phyloP scores from a whole-genome alignment of 202 grass and related monocot species.

The Digitaria exilis region DNA sequence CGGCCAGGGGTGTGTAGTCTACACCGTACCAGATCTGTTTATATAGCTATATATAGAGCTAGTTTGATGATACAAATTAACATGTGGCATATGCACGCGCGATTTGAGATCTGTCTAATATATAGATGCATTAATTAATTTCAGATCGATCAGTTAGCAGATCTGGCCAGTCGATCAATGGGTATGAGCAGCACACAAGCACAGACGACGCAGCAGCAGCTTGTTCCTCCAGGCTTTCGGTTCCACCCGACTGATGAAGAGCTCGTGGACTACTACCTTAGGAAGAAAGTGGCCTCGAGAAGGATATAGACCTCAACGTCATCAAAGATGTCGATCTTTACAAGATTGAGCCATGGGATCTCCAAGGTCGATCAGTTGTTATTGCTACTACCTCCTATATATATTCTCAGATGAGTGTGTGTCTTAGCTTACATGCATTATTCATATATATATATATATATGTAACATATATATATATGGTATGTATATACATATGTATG shows the following conservation, averaged over 20 bases:
- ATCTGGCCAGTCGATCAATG: background rate
- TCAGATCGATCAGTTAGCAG: background rate
- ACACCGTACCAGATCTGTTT: too few relatives aligned
- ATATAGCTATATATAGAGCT: background rate
- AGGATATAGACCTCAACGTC: conserved; percentile 83
- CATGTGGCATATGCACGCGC: background rate
- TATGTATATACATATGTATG: too few relatives aligned
- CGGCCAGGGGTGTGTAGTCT: too few relatives aligned
- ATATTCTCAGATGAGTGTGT: background rate
- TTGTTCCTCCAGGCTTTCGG: conserved; percentile 80
- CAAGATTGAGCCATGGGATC: conserved; percentile 96
- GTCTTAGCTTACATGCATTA: too few relatives aligned
- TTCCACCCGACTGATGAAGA: conserved; percentile 88
- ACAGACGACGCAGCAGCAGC: conserved; percentile 40
- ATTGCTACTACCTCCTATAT: background rate
- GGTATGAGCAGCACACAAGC: conserved; percentile 51
- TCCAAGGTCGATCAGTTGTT: conserved; percentile 50
- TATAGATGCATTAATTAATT: background rate
- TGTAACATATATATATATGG: too few relatives aligned
- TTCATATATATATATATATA: too few relatives aligned
- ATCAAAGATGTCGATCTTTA: conserved; percentile 90
- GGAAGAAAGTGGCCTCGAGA: conserved; percentile 80
- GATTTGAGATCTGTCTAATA: background rate
- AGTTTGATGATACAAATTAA: background rate
- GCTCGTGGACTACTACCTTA: conserved; percentile 86